Evolutionary conservation across 352 stramenopile genomes (phyloP).

Genomic region (Pythium periplocum): DNA sequence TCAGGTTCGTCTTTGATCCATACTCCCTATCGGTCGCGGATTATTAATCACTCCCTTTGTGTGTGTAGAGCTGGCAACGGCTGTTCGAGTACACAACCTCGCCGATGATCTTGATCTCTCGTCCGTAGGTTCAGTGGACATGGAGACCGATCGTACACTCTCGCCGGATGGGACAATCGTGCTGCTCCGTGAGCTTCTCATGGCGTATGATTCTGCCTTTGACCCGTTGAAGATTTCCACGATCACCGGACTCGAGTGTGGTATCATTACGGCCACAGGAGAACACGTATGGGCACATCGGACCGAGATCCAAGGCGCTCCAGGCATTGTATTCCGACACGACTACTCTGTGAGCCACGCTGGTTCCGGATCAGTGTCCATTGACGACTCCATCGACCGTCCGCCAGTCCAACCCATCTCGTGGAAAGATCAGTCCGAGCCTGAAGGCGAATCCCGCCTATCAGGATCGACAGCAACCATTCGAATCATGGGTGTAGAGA

Average conservation of each 20-base stretch:
- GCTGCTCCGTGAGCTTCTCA: slow-evolving; percentile 14
- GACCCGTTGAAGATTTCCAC: slow-evolving; percentile 11
- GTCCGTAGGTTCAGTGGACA: background rate
- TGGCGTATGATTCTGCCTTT: slow-evolving; percentile 7
- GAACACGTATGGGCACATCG: slow-evolving; percentile 7
- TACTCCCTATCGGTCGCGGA: too few relatives aligned
- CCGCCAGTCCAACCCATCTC: too few relatives aligned
- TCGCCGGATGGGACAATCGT: slow-evolving; percentile 7
- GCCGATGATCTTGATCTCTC: background rate
- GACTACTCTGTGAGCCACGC: too few relatives aligned
- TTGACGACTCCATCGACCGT: too few relatives aligned
- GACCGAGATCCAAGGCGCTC: background rate
- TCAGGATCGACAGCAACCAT: too few relatives aligned
- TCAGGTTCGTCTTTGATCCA: too few relatives aligned
- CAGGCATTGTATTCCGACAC: too few relatives aligned
- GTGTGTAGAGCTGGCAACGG: background rate
- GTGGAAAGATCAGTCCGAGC: too few relatives aligned
- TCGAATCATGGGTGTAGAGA: too few relatives aligned
- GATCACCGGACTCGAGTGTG: slow-evolving; percentile 20
- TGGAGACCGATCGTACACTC: slow-evolving; percentile 9
- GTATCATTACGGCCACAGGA: slow-evolving; percentile 4
- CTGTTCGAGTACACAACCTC: background rate
- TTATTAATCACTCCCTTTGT: background rate
- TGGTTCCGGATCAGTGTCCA: too few relatives aligned
- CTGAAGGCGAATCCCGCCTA: too few relatives aligned